Evolutionary conservation across 345 rosid genomes (phyloP).

Genomic region (Acer negundo): DNA sequence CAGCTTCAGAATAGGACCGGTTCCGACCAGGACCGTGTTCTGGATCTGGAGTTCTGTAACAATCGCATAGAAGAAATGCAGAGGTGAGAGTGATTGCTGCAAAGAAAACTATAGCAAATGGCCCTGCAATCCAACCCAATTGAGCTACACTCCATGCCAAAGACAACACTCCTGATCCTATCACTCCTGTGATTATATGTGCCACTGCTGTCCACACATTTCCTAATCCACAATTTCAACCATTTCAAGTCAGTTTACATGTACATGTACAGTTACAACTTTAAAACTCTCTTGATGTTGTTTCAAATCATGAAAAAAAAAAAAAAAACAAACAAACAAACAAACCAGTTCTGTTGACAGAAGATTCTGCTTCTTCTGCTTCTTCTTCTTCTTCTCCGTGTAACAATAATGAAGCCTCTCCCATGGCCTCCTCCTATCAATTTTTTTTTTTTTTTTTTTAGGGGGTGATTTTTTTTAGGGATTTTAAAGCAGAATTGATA

Average conservation of each 20-base stretch:
- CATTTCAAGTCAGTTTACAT: not conserved
- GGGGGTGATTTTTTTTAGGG: not conserved
- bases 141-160: conserved; percentile 73
- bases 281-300: not conserved
- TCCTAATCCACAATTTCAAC: conserved; percentile 29
- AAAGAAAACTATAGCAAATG: conserved; percentile 42
- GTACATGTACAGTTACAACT: no score
- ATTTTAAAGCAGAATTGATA: not conserved
- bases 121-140: conserved; percentile 81
- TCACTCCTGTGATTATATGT: conserved; percentile 56
- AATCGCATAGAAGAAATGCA: conserved; percentile 49
- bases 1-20: conserved; percentile 41
- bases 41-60: conserved; percentile 61
- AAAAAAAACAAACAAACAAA: not conserved
- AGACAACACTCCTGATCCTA: conserved; percentile 59
- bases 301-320: no score
- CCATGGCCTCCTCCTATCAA: not conserved
- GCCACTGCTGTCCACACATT: conserved; percentile 51
- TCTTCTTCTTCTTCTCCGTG: not conserved
- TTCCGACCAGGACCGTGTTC: conserved; percentile 41
- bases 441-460: no score
- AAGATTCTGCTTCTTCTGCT: not conserved
- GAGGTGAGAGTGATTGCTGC: conserved; percentile 51
- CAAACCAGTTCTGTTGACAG: not conserved
- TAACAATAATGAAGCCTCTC: not conserved